Base-by-base conservation (phyloP, 768 basidiomycete genomes). In the Hysterangium stoloniferum region DNA sequence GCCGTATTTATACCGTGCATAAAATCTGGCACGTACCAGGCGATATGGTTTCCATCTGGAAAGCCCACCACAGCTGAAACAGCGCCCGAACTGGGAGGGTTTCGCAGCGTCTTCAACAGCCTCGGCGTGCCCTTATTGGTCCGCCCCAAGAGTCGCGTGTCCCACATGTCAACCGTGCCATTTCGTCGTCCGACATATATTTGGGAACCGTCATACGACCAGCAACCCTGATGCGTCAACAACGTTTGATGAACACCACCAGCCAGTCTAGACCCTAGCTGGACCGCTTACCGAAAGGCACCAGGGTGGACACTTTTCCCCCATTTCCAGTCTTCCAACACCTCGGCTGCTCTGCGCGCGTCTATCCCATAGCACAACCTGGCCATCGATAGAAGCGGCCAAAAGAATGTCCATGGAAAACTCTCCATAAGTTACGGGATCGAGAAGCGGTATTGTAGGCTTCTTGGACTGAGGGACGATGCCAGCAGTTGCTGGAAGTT, bases 281-380 rank as follows among this genome's bases (percentile, higher is more conserved):
- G n/a, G n/a, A n/a, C 22, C 7, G 65, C 80, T 61, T 66, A 97
- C 95, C 55, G 93, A 93, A 60, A 95, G 77, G 66, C 92, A 96
- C 92, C 93, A 97, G 9, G 90, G 91, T 27, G 91, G 91, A 19
- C 88, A 90, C 67, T 88, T 92, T 56, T 94, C 93, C 59, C 82
- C 84, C 73, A 90, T 81, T 79, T 85, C 86, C 48, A 97, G 68
- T 57, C 91, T 71, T 27, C 91, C 92, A 1, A 92, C 86, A 5
- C 91, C 87, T 34, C 64, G 70, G 25, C 84, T 80, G 24, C 47
- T 42, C 48, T 82, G 71, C 29, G 78, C 79, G 56, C 95, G 71
- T 60, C 83, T 77, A 63, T 99, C 95, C 86, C 95, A 95, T 11
- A 99, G 64, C 41, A 93, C 77, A 13, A 97, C 78, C 62, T 94